Evolutionary conservation across 2,329 filamentous ascomycete species (phyloP).

Genomic region (Teratosphaeria viscida): DNA sequence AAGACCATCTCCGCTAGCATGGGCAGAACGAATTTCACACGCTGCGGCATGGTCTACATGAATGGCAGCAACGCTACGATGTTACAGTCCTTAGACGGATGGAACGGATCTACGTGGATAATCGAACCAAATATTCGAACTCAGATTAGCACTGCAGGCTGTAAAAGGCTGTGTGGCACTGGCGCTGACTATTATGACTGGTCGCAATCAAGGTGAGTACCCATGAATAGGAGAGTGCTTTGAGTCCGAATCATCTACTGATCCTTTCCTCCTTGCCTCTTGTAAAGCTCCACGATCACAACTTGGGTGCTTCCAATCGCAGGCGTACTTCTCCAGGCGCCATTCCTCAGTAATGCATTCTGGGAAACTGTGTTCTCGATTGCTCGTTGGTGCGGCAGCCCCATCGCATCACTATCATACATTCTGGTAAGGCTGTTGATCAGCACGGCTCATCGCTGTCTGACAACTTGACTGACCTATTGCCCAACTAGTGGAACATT

Average conservation of each 20-base stretch:
- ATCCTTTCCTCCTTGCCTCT: background rate
- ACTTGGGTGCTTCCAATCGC: conserved; percentile 32
- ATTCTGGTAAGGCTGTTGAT: conserved; percentile 14
- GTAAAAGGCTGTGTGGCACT: conserved; percentile 24
- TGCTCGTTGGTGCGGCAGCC: conserved; percentile 28
- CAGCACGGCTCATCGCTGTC: background rate
- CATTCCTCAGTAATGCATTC: conserved; percentile 31
- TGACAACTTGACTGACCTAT: background rate
- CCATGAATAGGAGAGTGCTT: background rate
- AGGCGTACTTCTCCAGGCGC: conserved; percentile 30
- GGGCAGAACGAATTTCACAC: conserved; percentile 2
- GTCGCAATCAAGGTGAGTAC: conserved; percentile 12
- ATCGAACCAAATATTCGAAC: conserved; percentile 14
- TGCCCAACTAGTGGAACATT: conserved; percentile 29
- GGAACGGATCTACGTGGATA: conserved; percentile 9
- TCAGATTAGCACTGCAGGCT: conserved; percentile 26
- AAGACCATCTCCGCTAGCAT: background rate
- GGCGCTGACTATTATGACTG: conserved; percentile 26
- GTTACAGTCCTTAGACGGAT: conserved; percentile 3
- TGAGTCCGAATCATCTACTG: conserved; percentile 2
- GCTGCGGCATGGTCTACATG: background rate
- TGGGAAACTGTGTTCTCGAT: conserved; percentile 28
- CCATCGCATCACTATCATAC: conserved; percentile 28
- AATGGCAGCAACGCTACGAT: background rate
- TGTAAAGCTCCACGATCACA: conserved; percentile 23